Conservation (phyloP, 441 rosid genomes). For the Croton setiger region DNA sequence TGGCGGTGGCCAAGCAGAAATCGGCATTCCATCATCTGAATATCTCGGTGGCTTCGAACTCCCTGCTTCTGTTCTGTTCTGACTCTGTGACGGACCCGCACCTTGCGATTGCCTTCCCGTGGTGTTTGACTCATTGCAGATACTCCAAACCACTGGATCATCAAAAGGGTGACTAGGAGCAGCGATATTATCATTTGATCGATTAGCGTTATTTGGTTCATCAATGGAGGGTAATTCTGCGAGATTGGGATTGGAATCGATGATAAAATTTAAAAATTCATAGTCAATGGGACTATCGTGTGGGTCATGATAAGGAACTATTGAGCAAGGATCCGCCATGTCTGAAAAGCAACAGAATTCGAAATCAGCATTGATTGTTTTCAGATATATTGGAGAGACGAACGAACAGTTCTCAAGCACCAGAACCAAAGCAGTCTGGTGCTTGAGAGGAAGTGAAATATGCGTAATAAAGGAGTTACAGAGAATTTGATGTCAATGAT, state of each 20-base stretch:
- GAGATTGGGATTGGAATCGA: slow-evolving; percentile 18
- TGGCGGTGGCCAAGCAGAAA: slow-evolving; percentile 29
- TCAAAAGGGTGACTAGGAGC: slow-evolving; percentile 10
- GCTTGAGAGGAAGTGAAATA: slow-evolving; percentile 21
- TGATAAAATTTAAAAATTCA: slow-evolving; percentile 26
- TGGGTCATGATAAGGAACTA: slow-evolving; percentile 35
- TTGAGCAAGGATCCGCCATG: slow-evolving; percentile 39
- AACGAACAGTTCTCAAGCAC: slow-evolving; percentile 25
- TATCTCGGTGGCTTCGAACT: not conserved
- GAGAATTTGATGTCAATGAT: not conserved
- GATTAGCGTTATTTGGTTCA: not conserved
- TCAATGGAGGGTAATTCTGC: slow-evolving; percentile 18
- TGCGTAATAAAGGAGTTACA: not conserved
- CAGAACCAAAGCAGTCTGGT: slow-evolving; percentile 19
- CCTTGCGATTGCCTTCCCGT: not conserved
- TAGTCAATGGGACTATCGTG: slow-evolving; percentile 23
- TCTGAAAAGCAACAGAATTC: not conserved
- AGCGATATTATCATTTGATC: not conserved
- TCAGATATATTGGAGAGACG: not conserved
- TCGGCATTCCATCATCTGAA: slow-evolving; percentile 14
- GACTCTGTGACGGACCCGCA: slow-evolving; percentile 21
- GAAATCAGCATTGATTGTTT: not conserved
- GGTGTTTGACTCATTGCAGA: not conserved
- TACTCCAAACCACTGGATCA: slow-evolving; percentile 21
- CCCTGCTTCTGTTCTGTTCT: not conserved